Base-by-base conservation (phyloP, 2,329 filamentous ascomycete species). In the Pseudogymnoascus sp. region DNA sequence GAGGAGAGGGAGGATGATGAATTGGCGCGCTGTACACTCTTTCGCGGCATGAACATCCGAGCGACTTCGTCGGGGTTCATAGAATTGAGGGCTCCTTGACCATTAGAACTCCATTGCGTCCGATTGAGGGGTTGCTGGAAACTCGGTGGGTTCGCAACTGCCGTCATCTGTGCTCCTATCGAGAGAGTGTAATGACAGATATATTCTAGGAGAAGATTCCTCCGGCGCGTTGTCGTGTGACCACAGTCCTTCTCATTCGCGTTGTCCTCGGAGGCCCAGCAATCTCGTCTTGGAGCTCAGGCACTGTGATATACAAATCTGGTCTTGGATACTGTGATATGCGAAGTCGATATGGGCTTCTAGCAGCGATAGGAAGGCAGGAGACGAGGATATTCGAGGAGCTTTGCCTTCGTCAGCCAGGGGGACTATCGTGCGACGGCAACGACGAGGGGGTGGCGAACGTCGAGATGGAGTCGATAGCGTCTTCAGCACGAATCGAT, bases 11-110 rank as follows among this genome's bases (percentile, higher is more conserved):
- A 96, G 3, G 92, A 96, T 64, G 91, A 95, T 37, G 93, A 97
- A 80, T 91, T 96, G 72, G 88, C 88, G 75, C 93, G 87, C 75
- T 93, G 90, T 66, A 91, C 82, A 73, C 83, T 87, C 79, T 96
- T 97, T 71, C 92, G 90, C 72, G 91, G 90, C 83, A 90, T 88
- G 75, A 96, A 91, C 84, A 96, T 93, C 76, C 89, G 88, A 78
- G 89, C 86, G 68, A 88, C 86, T 77, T 96, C 91, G 79, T 96
- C 91, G 75, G 87, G 79, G 78, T 89, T 90, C 86, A 91, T 90
- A 73, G 88, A 82, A 79, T 83, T 81, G 70, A 85, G 78, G 74
- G 82, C 81, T 78, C 82, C 85, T 77, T 83, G 79, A 70, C 80
- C 79, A 77, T 81, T 86, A 83, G 83, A 79, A 74, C 82, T 80